Base-by-base conservation (phyloP, 768 basidiomycete genomes). In the Cytidiella melzeri region DNA sequence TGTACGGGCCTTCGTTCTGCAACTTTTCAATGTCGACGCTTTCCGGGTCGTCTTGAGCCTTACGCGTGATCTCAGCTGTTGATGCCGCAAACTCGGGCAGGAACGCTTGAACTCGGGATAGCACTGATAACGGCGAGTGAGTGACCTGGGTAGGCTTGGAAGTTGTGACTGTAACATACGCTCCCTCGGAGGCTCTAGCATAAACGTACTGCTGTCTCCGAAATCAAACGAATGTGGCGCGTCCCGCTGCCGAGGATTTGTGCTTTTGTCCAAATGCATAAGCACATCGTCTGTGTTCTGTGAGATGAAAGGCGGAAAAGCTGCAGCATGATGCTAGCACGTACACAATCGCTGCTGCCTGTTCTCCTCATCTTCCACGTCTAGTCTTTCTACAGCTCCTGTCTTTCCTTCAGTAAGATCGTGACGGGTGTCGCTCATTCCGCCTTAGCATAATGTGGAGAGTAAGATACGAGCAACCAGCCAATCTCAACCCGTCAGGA, bases 21-120 rank as follows among this genome's bases (percentile, higher is more conserved):
- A 87, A 56, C 49, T 82, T 72, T 62, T 89, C 87, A 36, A 89
- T 85, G 57, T 87, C 79, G n/a, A 87, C 67, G 55, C 79, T 82
- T 15, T 62, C 59, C 1, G 81, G 83, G 51, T 81, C 73, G 36
- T 64, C 61, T 34, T 72, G 63, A 9, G 67, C 68, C n/a, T 69
- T 69, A 49, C 72, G 68, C 3, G 70, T 57, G 15, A 87, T 72
- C 1, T 73, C 62, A 2, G 70, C 72, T 55, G 86, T 87, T 2
- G 84, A 82, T 11, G 80, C 81, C 41, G 80, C 76, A 15, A 87
- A 67, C 55, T 78, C 69, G 2, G 84, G 84, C 4, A 88, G 73
- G 59, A 88, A 87, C 0, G 78, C 74, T 60, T 80, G 76, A 3
- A 87, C 71, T 15, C 84, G 78, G 9, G 77, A 71, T 5, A 89